These are phyloP conservation scores for Fagopyrum esculentum DNA, from an alignment of 148 eudicot genomes.

Conservation along the genomic window DNA sequence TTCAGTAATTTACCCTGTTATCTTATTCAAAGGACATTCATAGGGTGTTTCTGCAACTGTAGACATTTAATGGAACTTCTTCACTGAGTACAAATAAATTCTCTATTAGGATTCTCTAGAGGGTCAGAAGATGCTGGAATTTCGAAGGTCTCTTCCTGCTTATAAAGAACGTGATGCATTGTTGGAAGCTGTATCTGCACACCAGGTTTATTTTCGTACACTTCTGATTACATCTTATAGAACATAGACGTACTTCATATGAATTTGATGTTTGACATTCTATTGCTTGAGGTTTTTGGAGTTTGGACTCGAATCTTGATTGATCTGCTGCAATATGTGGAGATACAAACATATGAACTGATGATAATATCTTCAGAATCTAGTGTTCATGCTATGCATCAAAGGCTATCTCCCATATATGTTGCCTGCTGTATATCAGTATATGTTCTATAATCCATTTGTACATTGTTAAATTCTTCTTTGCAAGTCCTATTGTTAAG, in stretches of 20 bases:
- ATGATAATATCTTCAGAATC: neutral
- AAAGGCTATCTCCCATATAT: neutral
- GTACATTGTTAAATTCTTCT: neutral
- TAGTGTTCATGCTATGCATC: neutral
- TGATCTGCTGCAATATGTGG: neutral
- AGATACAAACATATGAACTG: neutral
- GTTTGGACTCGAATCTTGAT: conserved; percentile 3
- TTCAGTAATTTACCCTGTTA: neutral
- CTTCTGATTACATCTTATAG: neutral
- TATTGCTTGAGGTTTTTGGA: neutral
- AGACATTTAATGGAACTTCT: neutral
- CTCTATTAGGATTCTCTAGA: conserved; percentile 66
- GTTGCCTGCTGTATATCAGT: neutral
- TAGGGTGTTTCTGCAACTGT: neutral
- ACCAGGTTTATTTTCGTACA: conserved; percentile 48
- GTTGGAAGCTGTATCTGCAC: conserved; percentile 48
- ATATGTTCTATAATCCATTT: neutral
- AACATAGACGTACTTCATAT: neutral
- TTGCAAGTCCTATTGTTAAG: neutral
- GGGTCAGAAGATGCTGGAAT: conserved; percentile 88
- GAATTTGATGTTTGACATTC: neutral
- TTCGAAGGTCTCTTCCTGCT: conserved; percentile 82
- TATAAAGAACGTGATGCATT: conserved; percentile 75
- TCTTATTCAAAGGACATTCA: neutral
- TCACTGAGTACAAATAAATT: neutral